These are phyloP conservation scores for Knoxia roxburghii DNA, from an alignment of 257 asterid species.

Conservation along the genomic window DNA sequence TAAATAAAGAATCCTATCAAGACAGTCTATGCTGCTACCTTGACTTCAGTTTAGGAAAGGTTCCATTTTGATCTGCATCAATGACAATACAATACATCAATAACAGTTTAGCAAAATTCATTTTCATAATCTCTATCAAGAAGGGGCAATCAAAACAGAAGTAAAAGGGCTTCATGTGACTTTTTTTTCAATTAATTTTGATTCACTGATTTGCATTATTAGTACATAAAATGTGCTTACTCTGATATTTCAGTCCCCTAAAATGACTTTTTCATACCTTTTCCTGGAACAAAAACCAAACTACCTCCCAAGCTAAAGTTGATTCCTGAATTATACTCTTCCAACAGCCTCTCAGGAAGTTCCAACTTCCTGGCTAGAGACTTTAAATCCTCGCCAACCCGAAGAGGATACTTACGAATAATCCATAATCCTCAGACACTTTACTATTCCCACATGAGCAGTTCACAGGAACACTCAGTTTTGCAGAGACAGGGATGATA, in stretches of 20 bases:
- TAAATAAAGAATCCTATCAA: not conserved
- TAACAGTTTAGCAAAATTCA: not conserved
- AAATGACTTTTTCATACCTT: constrained; percentile 29
- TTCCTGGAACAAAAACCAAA: constrained; percentile 57
- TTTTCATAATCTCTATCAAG: not conserved
- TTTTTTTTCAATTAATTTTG: no score
- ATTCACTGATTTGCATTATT: no score
- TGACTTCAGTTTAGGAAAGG: constrained; percentile 59
- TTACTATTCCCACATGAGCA: constrained; percentile 56
- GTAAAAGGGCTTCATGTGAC: no score
- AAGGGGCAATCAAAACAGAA: no score
- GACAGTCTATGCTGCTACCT: constrained; percentile 42
- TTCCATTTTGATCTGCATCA: constrained; percentile 75
- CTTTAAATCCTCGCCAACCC: constrained; percentile 35
- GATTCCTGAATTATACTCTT: constrained; percentile 51
- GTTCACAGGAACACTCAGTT: constrained; percentile 45
- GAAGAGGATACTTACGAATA: constrained; percentile 56
- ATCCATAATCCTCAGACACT: constrained; percentile 53
- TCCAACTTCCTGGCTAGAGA: constrained; percentile 26
- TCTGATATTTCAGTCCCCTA: not conserved
- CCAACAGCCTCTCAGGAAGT: constrained; percentile 43
- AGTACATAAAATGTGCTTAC: not conserved
- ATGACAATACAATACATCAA: constrained; percentile 25
- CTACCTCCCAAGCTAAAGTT: constrained; percentile 52
- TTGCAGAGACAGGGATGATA: constrained; percentile 23